Evolutionary conservation across 306 rosid species (phyloP).

Genomic region (Vicia villosa): DNA sequence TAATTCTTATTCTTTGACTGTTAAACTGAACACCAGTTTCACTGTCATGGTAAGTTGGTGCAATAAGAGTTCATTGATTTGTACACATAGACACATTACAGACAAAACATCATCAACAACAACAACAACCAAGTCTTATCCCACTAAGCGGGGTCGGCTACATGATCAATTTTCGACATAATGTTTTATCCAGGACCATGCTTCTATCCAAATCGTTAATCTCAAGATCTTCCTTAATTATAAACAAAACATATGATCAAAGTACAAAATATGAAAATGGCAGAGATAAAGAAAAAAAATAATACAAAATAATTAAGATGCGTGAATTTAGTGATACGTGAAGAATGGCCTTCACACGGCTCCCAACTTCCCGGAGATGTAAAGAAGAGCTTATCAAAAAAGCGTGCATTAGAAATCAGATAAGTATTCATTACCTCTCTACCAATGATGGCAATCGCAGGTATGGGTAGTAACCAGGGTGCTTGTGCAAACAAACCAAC

Average conservation of each 20-base stretch:
- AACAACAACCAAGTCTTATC: conserved; percentile 99
- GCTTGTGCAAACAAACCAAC: conserved; percentile 57
- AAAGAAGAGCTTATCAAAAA: conserved; percentile 18
- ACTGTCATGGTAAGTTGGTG: background rate
- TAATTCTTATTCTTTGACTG: conserved; percentile 6
- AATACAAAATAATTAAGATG: background rate
- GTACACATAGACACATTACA: conserved; percentile 7
- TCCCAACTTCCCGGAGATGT: background rate
- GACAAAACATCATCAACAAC: conserved; percentile 62
- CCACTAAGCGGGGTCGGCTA: no score
- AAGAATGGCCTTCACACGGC: no score
- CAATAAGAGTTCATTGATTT: background rate
- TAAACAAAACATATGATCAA: no score
- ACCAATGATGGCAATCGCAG: conserved; percentile 86
- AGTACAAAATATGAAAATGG: background rate
- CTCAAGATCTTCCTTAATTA: no score
- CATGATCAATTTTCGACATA: no score
- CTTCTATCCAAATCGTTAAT: no score
- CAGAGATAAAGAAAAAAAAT: background rate
- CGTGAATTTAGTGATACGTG: no score
- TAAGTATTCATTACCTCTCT: conserved; percentile 72
- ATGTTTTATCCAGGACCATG: no score
- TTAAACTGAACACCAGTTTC: conserved; percentile 11
- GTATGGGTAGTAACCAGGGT: conserved; percentile 84
- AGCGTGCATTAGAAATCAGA: conserved; percentile 1